Conservation (phyloP, 192 early-diverging fungal species). For the Coemansia sp. region DNA sequence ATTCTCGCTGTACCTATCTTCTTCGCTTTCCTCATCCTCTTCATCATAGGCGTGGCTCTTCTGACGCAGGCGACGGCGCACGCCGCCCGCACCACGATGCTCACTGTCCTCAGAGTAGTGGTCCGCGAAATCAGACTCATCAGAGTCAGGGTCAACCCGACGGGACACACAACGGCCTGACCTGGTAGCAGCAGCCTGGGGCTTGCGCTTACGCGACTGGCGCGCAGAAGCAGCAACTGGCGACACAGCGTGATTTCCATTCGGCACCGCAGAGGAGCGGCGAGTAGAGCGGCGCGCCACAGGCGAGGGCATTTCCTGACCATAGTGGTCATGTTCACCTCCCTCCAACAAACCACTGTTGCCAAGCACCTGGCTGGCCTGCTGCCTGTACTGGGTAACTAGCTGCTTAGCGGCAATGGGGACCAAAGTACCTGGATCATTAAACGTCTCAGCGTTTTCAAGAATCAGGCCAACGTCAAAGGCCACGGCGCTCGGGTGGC, state of each 20-base stretch:
- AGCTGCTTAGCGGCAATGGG: conserved; percentile 38
- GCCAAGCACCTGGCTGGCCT: conserved; percentile 6
- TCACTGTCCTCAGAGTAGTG: not conserved
- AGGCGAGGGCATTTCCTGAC: not conserved
- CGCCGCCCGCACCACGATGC: not conserved
- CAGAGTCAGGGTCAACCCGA: not conserved
- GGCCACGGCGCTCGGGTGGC: conserved; percentile 60
- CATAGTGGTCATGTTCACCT: not conserved
- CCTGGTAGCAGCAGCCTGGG: not conserved
- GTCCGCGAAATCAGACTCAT: conserved; percentile 4
- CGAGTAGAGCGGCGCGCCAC: conserved; percentile 8
- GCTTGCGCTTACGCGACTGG: conserved; percentile 25
- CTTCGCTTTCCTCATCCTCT: conserved; percentile 7
- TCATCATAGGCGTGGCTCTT: not conserved
- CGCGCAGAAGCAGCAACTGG: not conserved
- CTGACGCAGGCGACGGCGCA: not conserved
- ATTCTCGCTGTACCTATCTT: conserved; percentile 4
- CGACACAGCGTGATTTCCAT: not conserved
- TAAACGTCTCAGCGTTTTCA: conserved; percentile 68
- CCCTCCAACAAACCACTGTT: not conserved
- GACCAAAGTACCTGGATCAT: conserved; percentile 55
- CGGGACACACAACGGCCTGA: conserved; percentile 6
- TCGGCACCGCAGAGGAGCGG: not conserved
- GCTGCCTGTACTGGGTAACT: conserved; percentile 10
- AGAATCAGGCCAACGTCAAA: conserved; percentile 67